Conservation (phyloP, 2,329 filamentous ascomycete species). For the Botrytis pseudocinerea region DNA sequence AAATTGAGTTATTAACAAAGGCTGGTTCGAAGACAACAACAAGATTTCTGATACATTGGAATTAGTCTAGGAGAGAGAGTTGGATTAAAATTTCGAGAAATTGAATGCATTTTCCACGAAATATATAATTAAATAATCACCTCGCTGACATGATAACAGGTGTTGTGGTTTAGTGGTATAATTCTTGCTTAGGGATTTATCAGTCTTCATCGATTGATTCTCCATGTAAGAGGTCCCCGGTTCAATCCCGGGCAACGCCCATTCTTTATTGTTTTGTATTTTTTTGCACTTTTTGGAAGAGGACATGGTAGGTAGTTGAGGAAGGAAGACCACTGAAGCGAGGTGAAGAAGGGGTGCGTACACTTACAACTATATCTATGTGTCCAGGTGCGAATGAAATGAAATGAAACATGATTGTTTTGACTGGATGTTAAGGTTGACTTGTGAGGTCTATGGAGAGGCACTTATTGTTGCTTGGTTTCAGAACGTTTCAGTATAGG, state of each 20-base stretch:
- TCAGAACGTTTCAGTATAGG: too few relatives aligned
- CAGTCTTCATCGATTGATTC: not conserved
- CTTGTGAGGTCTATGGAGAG: not conserved
- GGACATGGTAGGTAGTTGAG: too few relatives aligned
- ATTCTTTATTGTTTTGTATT: rapidly evolving
- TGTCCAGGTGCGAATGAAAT: not conserved
- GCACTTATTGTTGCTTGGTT: too few relatives aligned
- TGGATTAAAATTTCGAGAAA: not conserved
- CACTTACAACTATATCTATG: not conserved
- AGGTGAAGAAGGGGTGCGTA: not conserved
- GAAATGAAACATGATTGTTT: not conserved
- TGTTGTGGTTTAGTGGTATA: constrained; percentile 24
- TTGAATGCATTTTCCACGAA: not conserved
- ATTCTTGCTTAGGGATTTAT: constrained; percentile 22
- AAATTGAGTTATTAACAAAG: not conserved
- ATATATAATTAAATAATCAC: not conserved
- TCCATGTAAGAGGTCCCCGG: constrained; percentile 21
- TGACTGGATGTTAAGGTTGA: not conserved
- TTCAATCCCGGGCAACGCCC: constrained; percentile 23
- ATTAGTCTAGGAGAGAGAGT: not conserved
- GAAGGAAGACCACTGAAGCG: not conserved
- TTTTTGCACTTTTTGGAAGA: not conserved
- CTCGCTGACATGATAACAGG: not conserved
- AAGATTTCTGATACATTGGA: not conserved
- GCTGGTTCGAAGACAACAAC: not conserved